Conservation (phyloP, 768 basidiomycete genomes). For the Daedaleopsis sinensis region DNA sequence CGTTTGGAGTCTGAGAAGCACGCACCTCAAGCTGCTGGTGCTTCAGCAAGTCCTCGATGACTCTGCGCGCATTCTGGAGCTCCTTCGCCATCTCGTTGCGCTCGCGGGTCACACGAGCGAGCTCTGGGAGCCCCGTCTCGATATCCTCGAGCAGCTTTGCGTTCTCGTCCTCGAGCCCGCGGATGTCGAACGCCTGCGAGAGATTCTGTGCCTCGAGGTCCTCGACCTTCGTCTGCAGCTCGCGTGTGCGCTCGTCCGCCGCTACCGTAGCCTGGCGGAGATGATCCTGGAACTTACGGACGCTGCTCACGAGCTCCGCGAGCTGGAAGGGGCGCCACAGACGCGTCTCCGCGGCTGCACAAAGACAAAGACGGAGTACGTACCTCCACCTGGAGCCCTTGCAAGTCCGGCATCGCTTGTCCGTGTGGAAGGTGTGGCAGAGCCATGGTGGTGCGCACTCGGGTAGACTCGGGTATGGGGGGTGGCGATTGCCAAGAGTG, state of each 20-base stretch:
- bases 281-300: conserved; percentile 34
- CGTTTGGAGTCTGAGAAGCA: conserved; percentile 8
- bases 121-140: conserved; percentile 31
- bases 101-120: conserved; percentile 32
- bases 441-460: neutral
- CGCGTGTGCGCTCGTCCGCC: conserved; percentile 28
- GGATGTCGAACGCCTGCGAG: conserved; percentile 30
- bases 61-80: conserved; percentile 37
- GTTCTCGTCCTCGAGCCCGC: conserved; percentile 36
- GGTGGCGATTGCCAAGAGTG: neutral
- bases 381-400: neutral
- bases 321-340: conserved; percentile 2
- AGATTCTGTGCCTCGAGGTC: conserved; percentile 41
- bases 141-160: conserved; percentile 37
- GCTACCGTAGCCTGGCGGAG: conserved; percentile 23
- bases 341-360: neutral
- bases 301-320: neutral
- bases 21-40: conserved; percentile 39
- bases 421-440: neutral
- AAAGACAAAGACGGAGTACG: neutral
- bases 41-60: conserved; percentile 45
- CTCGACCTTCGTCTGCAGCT: conserved; percentile 33
- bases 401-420: neutral
- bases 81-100: conserved; percentile 32
- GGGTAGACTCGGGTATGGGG: neutral